Base-by-base conservation (phyloP, 2,329 filamentous ascomycete species). In the Penicillium verrucosum region DNA sequence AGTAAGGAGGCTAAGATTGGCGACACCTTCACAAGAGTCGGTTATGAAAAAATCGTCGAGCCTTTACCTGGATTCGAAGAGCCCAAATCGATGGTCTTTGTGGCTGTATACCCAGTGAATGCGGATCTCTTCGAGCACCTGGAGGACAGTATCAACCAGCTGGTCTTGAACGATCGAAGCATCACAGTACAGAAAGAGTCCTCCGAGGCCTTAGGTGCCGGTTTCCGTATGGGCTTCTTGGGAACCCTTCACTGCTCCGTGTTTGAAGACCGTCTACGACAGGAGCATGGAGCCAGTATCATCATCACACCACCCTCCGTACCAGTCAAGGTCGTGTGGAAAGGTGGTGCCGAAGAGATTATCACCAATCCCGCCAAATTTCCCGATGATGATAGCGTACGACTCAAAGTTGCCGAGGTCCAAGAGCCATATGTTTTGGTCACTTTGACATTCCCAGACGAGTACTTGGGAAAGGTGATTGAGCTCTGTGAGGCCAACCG, bases 231-330 rank as follows among this genome's bases (percentile, higher is more conserved):
- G 11, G 94, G 94, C 0, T 99, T 99, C 70, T 77, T 99, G 4
- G 94, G 94, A n/a, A 97, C 92, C 12, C 79, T 99, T 46, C 94
- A 99, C 73, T 97, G 94, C 77, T 97, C 92, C n/a, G 94, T 99
- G 5, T 99, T 99, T 67, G 92, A 99, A 75, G 94, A 99, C 74
- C 89, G 94, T 1, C 78, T 99, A 51, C 86, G 91, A 42, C 92
- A 97, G 74, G 94, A 99, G 73, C 92, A 99, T 68, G 94, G 93
- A 5, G 89, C 90, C 3, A 94, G 87, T 68, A 92, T 99, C 70
- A 97, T 99, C 75, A 94, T 99, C 71, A 99, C 94, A 0, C 93
- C 96, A 37, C 94, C 94, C 0, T 93, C 90, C 0, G 94, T 99
- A 12, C 92, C 94, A 3, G 95, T 93, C 67, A 95, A 92, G 72